Evolutionary conservation across 192 early-diverging fungal genomes (phyloP).

Genomic region (Coemansia sp.): DNA sequence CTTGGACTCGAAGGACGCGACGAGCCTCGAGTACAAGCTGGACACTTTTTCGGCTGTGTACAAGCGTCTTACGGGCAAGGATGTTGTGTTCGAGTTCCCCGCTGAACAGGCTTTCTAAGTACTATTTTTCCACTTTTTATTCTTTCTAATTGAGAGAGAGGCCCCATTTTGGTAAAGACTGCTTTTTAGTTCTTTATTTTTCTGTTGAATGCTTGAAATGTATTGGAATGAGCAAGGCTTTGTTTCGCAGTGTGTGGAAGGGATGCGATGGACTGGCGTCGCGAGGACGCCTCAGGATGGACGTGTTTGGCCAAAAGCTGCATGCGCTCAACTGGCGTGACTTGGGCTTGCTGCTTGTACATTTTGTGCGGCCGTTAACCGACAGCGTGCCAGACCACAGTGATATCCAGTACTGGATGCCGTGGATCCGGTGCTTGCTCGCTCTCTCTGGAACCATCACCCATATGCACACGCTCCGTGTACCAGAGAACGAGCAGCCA

Average conservation of each 20-base stretch:
- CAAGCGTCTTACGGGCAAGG: conserved; percentile 96
- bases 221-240: background rate
- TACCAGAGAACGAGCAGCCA: background rate
- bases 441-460: conserved; percentile 20
- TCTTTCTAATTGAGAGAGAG: background rate
- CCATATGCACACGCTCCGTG: conserved; percentile 23
- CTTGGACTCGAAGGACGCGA: conserved; percentile 98
- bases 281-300: conserved; percentile 14
- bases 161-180: background rate
- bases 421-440: conserved; percentile 6
- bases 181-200: background rate
- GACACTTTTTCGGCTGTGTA: conserved; percentile 96
- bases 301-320: conserved; percentile 11
- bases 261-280: conserved; percentile 15
- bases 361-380: conserved; percentile 10
- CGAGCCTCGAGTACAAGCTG: conserved; percentile 97
- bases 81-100: conserved; percentile 98
- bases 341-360: conserved; percentile 31
- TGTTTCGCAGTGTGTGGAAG: conserved; percentile 29
- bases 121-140: background rate
- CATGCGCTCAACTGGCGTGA: conserved; percentile 26
- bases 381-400: background rate
- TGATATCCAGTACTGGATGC: background rate
- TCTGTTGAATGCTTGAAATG: background rate
- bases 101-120: conserved; percentile 54